Evolutionary conservation across 148 eudicot species (phyloP).

Genomic region (Drosera capensis): DNA sequence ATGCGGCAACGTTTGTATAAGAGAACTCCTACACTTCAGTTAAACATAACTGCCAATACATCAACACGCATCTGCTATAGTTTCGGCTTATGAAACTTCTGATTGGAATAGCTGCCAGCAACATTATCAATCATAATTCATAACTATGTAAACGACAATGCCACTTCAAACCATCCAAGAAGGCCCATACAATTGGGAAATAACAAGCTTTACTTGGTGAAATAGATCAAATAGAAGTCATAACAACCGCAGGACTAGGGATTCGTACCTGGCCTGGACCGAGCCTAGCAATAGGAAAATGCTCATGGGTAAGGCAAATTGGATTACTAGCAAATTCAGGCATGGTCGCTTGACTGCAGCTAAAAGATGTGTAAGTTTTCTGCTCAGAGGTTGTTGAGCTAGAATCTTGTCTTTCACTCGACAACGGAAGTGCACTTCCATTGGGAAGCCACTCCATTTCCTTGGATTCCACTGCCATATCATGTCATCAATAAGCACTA

Average conservation of each 20-base stretch:
- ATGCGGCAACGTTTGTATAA: background rate
- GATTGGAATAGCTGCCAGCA: too few relatives aligned
- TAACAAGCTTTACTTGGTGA: background rate
- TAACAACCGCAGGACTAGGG: background rate
- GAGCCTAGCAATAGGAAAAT: conserved; percentile 55
- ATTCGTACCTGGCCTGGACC: conserved; percentile 72
- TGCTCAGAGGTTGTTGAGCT: conserved; percentile 26
- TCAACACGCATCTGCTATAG: too few relatives aligned
- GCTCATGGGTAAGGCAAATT: conserved; percentile 38
- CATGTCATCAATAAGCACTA: conserved; percentile 1
- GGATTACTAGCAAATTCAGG: conserved; percentile 56
- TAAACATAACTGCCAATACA: too few relatives aligned
- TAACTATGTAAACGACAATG: too few relatives aligned
- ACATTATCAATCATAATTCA: too few relatives aligned
- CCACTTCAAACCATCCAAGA: too few relatives aligned
- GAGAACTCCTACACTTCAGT: background rate
- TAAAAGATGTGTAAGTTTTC: conserved; percentile 76
- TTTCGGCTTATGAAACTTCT: too few relatives aligned
- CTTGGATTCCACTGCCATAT: conserved; percentile 45
- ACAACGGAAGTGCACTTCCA: conserved; percentile 58
- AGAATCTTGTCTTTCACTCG: conserved; percentile 26
- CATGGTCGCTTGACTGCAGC: conserved; percentile 45
- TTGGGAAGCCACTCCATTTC: conserved; percentile 69
- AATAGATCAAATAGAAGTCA: background rate
- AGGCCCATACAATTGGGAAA: background rate